phyloP scores from a whole-genome alignment of 192 early-diverging fungal species.

The Chytriomyces sp. region DNA sequence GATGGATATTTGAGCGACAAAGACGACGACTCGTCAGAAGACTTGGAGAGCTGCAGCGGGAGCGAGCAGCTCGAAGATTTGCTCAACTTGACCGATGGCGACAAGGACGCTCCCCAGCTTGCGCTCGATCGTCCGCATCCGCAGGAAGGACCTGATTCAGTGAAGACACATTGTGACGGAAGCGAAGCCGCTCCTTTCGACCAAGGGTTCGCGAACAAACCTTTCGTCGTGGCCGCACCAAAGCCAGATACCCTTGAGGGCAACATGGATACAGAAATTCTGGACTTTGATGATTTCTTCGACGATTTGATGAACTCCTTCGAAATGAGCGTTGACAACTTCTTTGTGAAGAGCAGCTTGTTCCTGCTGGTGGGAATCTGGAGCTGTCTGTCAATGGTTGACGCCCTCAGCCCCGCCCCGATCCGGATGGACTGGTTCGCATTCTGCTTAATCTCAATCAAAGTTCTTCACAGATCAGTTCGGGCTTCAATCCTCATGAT shows the following conservation, averaged over 20 bases:
- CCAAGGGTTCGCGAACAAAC: neutral
- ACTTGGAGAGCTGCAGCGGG: no score
- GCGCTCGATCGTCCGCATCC: no score
- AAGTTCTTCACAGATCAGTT: slow-evolving; percentile 13
- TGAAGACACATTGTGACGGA: no score
- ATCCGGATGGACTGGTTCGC: slow-evolving; percentile 7
- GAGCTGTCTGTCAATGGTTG: neutral
- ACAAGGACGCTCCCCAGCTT: no score
- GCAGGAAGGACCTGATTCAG: no score
- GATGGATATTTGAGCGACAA: no score
- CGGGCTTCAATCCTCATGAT: slow-evolving; percentile 11
- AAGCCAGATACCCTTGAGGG: neutral
- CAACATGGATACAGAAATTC: neutral
- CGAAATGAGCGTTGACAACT: neutral
- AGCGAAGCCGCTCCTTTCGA: neutral
- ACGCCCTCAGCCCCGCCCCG: slow-evolving; percentile 1
- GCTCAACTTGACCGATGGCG: no score
- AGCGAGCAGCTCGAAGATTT: no score
- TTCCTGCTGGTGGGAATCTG: neutral
- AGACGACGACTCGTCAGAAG: no score
- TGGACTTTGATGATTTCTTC: slow-evolving; percentile 29
- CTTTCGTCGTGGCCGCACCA: neutral
- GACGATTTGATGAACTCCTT: slow-evolving; percentile 10
- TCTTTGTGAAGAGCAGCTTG: neutral
- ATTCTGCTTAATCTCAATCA: slow-evolving; percentile 12